phyloP scores from a whole-genome alignment of 1,284 basidiomycete genomes.

The Ustilago crameri region DNA sequence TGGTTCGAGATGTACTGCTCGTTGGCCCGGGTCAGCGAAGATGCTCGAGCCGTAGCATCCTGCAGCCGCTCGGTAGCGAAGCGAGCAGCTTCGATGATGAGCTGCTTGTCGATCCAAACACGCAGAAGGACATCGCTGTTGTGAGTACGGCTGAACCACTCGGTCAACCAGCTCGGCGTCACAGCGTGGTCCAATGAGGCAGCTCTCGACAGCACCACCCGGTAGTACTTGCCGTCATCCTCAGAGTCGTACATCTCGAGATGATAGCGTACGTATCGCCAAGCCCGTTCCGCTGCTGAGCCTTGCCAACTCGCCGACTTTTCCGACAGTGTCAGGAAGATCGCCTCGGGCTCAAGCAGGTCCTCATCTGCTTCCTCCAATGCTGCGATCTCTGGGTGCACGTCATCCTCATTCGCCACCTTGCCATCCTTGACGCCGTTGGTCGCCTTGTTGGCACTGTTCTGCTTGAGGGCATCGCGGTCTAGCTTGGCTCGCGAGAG shows the following conservation, averaged over 20 bases:
- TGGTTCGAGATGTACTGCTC: conserved; percentile 34
- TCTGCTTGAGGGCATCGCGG: conserved; percentile 15
- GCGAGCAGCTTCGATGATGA: conserved; percentile 32
- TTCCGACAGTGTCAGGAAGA: conserved; percentile 54
- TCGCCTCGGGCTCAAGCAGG: conserved; percentile 49
- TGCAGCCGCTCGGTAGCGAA: conserved; percentile 34
- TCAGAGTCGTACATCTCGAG: conserved; percentile 80
- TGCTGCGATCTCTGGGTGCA: conserved; percentile 44
- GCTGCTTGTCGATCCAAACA: conserved; percentile 31
- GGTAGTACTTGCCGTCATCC: conserved; percentile 74
- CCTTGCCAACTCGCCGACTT: conserved; percentile 79
- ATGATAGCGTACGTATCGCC: conserved; percentile 85
- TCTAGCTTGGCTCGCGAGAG: conserved; percentile 40
- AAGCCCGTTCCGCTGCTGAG: conserved; percentile 80
- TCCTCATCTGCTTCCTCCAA: conserved; percentile 56
- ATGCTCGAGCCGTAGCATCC: conserved; percentile 12
- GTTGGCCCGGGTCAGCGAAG: conserved; percentile 13
- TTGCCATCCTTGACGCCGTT: conserved; percentile 12
- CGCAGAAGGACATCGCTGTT: conserved; percentile 43
- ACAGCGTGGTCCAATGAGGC: conserved; percentile 23
- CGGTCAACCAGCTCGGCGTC: conserved; percentile 30
- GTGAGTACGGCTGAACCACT: conserved; percentile 32
- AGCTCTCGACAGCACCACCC: conserved; percentile 69
- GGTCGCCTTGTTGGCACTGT: not conserved
- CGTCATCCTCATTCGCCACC: conserved; percentile 16